Percentiles rank a stretch among this genome's conserved stretches.
Conservation (phyloP, 345 rosid genomes). For the Acer yangbiense region DNA sequence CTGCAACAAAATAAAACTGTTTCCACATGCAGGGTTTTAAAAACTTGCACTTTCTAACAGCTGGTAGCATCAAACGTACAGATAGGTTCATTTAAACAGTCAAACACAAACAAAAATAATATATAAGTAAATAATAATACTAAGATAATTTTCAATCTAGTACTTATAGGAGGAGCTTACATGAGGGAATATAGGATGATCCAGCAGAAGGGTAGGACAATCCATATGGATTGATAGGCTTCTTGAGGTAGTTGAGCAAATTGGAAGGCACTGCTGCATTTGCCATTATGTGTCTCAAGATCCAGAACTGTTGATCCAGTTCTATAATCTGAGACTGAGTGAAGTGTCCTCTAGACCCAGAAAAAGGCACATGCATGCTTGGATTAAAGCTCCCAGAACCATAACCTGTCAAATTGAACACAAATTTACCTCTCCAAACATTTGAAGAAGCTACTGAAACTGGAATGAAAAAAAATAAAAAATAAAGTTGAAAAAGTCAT, state of each 20-base stretch:
- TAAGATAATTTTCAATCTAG: neutral
- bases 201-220: slow-evolving; percentile 37
- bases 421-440: slow-evolving; percentile 11
- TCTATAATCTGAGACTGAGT: slow-evolving; percentile 73
- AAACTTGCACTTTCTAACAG: neutral
- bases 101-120: neutral
- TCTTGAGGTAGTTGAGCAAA: slow-evolving; percentile 55
- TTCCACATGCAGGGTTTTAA: slow-evolving; percentile 6
- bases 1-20: slow-evolving; percentile 15
- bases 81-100: neutral
- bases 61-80: neutral
- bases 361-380: slow-evolving; percentile 53
- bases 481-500: neutral
- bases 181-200: slow-evolving; percentile 48
- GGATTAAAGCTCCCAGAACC: slow-evolving; percentile 51
- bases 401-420: slow-evolving; percentile 38
- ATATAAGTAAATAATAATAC: no score
- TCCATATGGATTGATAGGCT: slow-evolving; percentile 47
- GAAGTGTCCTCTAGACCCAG: slow-evolving; percentile 55
- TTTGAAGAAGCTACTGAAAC: slow-evolving; percentile 12
- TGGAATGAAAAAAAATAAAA: neutral
- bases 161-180: slow-evolving; percentile 36
- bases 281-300: slow-evolving; percentile 63
- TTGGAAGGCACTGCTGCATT: slow-evolving; percentile 69
- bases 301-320: slow-evolving; percentile 73